Conservation (phyloP, 2,329 filamentous ascomycete genomes). For the Arachnomyces sp. region DNA sequence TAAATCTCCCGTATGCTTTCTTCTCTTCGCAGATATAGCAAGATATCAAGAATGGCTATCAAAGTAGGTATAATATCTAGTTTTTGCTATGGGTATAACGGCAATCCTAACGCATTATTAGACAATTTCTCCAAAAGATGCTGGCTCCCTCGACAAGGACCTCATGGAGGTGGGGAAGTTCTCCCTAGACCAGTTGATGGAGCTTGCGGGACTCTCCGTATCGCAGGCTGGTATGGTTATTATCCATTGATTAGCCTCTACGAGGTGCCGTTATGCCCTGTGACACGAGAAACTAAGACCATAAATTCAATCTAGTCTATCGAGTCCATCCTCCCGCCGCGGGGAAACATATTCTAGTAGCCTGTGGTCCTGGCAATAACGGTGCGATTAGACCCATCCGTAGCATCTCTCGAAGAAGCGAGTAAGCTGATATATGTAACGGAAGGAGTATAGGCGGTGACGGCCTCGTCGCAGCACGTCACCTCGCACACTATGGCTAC, state of each 20-base stretch:
- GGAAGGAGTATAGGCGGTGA: conserved; percentile 60
- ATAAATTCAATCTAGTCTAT: conserved; percentile 53
- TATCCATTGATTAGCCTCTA: neutral
- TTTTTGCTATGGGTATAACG: neutral
- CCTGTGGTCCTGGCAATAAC: conserved; percentile 77
- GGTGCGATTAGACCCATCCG: conserved; percentile 23
- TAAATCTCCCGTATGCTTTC: neutral
- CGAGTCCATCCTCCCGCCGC: conserved; percentile 66
- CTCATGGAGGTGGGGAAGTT: conserved; percentile 83
- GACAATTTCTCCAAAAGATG: conserved; percentile 82
- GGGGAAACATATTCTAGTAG: conserved; percentile 68
- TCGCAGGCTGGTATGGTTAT: conserved; percentile 66
- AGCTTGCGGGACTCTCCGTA: conserved; percentile 84
- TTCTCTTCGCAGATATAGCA: conserved; percentile 7
- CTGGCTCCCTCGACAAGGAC: conserved; percentile 81
- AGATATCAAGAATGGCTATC: conserved; percentile 9
- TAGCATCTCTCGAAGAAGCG: neutral
- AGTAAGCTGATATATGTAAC: neutral
- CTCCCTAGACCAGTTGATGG: conserved; percentile 95
- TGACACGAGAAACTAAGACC: conserved; percentile 2
- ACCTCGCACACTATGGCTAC: conserved; percentile 88
- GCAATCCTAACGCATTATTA: conserved; percentile 27
- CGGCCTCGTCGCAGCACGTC: conserved; percentile 85
- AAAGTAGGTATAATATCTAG: conserved; percentile 9
- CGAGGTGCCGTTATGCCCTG: neutral